Conservation (phyloP, 164 flowering plant genomes). For the Kingdonia uniflora region DNA sequence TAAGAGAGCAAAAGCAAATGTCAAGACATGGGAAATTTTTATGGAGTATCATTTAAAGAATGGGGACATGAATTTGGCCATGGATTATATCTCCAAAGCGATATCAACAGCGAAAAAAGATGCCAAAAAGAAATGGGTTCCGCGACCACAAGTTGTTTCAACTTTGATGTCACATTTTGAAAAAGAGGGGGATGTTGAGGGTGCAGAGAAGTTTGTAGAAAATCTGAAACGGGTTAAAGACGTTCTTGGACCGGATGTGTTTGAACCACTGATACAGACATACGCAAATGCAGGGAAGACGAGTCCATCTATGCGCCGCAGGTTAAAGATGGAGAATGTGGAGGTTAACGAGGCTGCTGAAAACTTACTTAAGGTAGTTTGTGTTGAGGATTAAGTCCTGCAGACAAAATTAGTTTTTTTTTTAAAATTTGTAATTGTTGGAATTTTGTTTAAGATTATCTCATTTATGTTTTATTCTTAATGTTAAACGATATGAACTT, state of each 20-base stretch:
- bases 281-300: constrained; percentile 76
- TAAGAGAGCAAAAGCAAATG: constrained; percentile 68
- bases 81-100: constrained; percentile 55
- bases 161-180: constrained; percentile 65
- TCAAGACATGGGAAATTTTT: constrained; percentile 83
- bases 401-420: constrained; percentile 4
- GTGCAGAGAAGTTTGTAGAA: constrained; percentile 66
- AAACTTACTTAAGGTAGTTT: constrained; percentile 52
- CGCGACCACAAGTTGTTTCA: constrained; percentile 27
- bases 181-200: constrained; percentile 64
- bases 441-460: too few species aligned
- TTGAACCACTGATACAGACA: constrained; percentile 67
- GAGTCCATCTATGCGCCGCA: constrained; percentile 40
- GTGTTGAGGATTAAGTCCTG: constrained; percentile 31
- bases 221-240: constrained; percentile 41
- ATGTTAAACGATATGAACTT: too few species aligned
- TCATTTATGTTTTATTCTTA: too few species aligned
- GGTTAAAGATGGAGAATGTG: constrained; percentile 84
- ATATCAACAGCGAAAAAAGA: constrained; percentile 45
- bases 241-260: constrained; percentile 33
- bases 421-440: too few species aligned
- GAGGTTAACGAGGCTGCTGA: constrained; percentile 50
- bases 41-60: constrained; percentile 48
- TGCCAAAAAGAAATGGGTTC: constrained; percentile 73
- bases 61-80: constrained; percentile 40